phyloP scores from a whole-genome alignment of 768 basidiomycete species.

The Daedalea quercina region DNA sequence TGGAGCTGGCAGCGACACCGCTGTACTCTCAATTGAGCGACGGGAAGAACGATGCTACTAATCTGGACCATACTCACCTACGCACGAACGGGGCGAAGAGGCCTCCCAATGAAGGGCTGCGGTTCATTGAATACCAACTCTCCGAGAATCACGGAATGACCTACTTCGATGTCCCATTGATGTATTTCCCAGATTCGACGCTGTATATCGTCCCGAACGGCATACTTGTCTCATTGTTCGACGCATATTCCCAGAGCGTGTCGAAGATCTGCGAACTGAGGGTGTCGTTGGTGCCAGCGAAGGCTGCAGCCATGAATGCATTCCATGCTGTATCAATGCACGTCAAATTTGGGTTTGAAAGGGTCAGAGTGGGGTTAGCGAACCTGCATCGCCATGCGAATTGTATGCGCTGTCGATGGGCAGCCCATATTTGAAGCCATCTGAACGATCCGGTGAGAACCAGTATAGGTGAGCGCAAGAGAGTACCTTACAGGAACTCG shows the following conservation, averaged over 20 bases:
- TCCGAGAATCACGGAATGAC: not conserved
- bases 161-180: not conserved
- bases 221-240: not conserved
- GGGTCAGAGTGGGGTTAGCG: not conserved
- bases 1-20: no score
- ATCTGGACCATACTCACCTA: no score
- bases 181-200: not conserved
- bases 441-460: not conserved
- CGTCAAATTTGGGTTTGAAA: not conserved
- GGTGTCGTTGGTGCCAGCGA: not conserved
- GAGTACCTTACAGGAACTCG: not conserved
- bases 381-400: not conserved
- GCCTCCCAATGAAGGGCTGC: not conserved
- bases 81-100: not conserved
- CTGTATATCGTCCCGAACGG: not conserved
- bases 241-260: not conserved
- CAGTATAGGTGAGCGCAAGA: not conserved
- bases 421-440: not conserved
- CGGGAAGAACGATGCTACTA: no score
- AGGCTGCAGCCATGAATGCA: not conserved
- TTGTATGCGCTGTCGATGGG: not conserved
- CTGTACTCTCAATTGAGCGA: no score
- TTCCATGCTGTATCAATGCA: not conserved
- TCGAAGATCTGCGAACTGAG: not conserved
- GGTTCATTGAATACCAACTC: not conserved